Evolutionary conservation across 306 rosid genomes (phyloP).

Genomic region (Argentina anserina): DNA sequence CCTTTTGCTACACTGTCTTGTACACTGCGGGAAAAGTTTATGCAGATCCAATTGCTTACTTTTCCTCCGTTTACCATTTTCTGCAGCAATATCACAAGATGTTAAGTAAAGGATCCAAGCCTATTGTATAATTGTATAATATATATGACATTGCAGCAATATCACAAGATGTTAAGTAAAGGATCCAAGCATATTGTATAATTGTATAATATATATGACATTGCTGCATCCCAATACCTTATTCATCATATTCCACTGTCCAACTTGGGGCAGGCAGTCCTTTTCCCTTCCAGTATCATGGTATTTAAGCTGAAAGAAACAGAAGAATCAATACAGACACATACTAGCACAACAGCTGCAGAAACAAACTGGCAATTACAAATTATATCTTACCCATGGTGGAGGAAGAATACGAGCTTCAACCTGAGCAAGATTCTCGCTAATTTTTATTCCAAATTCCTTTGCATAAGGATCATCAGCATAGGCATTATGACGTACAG

Average conservation of each 20-base stretch:
- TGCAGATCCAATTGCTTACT: conserved; percentile 81
- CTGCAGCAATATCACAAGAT: conserved; percentile 41
- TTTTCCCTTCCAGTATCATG: conserved; percentile 94
- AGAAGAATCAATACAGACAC: neutral
- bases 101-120: neutral
- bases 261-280: conserved; percentile 93
- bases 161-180: neutral
- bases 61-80: conserved; percentile 98
- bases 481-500: conserved; percentile 83
- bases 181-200: no score
- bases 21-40: conserved; percentile 72
- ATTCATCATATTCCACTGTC: conserved; percentile 99
- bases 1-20: conserved; percentile 76
- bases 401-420: conserved; percentile 98
- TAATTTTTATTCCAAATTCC: conserved; percentile 89
- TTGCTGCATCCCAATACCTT: conserved; percentile 51
- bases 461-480: conserved; percentile 75
- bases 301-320: conserved; percentile 69
- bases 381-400: conserved; percentile 62
- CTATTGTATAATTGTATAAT: no score
- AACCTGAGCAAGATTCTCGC: conserved; percentile 85
- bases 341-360: neutral
- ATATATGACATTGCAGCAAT: no score
- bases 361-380: neutral
- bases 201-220: no score